These are phyloP conservation scores for Onygena corvina DNA, from an alignment of 2,329 filamentous ascomycete species.

Conservation along the genomic window DNA sequence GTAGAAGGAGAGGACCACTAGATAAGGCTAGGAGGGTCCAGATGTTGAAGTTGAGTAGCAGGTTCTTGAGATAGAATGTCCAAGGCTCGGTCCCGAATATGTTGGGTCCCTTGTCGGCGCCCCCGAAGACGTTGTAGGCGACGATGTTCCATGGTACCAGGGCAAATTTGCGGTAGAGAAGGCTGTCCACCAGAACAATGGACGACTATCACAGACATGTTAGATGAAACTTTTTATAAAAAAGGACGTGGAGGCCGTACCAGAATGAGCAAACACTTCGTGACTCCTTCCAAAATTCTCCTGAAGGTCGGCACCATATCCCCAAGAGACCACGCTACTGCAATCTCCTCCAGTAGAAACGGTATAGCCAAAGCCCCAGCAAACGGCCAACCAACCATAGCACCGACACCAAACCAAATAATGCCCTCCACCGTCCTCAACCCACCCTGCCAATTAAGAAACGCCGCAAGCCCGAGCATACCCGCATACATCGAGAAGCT, in stretches of 20 bases:
- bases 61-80: constrained; percentile 90
- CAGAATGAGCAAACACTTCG: constrained; percentile 55
- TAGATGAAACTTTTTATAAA: background rate
- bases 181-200: constrained; percentile 62
- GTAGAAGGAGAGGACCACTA: constrained; percentile 59
- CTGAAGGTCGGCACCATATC: constrained; percentile 48
- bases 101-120: constrained; percentile 63
- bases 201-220: constrained; percentile 41
- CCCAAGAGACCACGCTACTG: constrained; percentile 44
- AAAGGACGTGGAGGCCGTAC: constrained; percentile 34
- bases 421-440: constrained; percentile 72
- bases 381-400: constrained; percentile 89
- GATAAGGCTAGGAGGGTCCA: constrained; percentile 75
- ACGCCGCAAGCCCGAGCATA: constrained; percentile 74
- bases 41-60: constrained; percentile 86
- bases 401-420: constrained; percentile 78
- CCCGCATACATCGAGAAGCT: constrained; percentile 94
- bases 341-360: constrained; percentile 64
- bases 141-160: constrained; percentile 87
- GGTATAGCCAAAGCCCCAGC: constrained; percentile 69
- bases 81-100: constrained; percentile 94
- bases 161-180: constrained; percentile 70
- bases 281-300: constrained; percentile 54
- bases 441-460: constrained; percentile 78
- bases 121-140: constrained; percentile 85